phyloP scores from a whole-genome alignment of 2,329 filamentous ascomycete species.

The Alternaria tenuissima region DNA sequence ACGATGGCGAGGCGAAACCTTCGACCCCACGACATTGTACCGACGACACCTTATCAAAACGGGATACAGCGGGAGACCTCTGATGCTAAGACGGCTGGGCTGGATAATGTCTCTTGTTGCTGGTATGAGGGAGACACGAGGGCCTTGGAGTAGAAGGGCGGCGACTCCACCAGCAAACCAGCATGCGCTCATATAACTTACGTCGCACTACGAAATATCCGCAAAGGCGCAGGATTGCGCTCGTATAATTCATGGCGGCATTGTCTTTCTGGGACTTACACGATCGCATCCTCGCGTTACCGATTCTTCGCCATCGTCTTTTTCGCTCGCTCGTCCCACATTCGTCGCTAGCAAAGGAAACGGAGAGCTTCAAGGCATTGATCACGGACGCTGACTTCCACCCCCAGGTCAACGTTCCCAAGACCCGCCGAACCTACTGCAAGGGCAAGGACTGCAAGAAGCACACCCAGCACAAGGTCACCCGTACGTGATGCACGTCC shows the following conservation, averaged over 20 bases:
- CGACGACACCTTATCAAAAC: constrained; percentile 2
- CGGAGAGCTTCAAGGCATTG: neutral
- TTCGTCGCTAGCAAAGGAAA: neutral
- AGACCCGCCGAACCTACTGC: constrained; percentile 97
- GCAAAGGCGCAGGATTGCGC: neutral
- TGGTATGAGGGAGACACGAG: neutral
- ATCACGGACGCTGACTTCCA: constrained; percentile 27
- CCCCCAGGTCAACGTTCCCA: constrained; percentile 91
- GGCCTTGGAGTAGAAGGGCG: neutral
- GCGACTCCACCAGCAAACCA: neutral
- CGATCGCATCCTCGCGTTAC: neutral
- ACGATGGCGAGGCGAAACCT: constrained; percentile 31
- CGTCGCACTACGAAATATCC: neutral
- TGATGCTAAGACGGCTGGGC: neutral
- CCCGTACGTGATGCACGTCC: constrained; percentile 42
- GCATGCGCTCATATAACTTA: neutral
- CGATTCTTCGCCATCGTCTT: neutral
- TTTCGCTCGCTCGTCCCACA: constrained; percentile 18
- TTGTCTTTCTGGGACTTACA: neutral
- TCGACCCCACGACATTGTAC: constrained; percentile 17
- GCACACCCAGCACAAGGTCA: constrained; percentile 49
- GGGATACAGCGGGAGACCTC: neutral
- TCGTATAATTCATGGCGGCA: neutral
- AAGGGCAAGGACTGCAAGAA: constrained; percentile 90
- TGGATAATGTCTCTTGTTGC: neutral